These are phyloP conservation scores for Hemerocallis citrina DNA, from an alignment of 106 monocot species.

Conservation along the genomic window DNA sequence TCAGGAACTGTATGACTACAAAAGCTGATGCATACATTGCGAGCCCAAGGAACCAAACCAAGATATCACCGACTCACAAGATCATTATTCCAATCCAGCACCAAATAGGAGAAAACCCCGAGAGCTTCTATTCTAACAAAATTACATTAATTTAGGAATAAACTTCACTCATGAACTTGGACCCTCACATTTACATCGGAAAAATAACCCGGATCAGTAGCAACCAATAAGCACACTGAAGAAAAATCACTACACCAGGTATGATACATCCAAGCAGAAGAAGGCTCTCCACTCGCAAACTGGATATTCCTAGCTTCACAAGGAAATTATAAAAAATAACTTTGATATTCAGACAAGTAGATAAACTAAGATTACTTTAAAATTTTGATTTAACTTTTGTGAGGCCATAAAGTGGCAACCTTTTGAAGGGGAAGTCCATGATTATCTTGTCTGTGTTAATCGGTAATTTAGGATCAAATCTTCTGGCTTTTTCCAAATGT, in stretches of 20 bases:
- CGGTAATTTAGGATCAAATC: slow-evolving; percentile 89
- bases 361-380: not conserved
- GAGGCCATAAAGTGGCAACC: not conserved
- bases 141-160: not conserved
- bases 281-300: not conserved
- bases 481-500: slow-evolving; percentile 96
- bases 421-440: not conserved
- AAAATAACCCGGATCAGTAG: not conserved
- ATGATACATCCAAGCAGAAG: slow-evolving; percentile 7
- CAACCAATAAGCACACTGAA: slow-evolving; percentile 1
- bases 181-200: slow-evolving; percentile 3
- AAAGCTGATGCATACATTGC: not conserved
- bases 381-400: not conserved
- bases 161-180: not conserved
- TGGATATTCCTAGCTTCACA: slow-evolving; percentile 3
- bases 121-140: not conserved
- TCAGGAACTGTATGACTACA: not conserved
- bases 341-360: not conserved
- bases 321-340: not conserved
- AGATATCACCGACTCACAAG: not conserved
- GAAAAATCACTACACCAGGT: slow-evolving; percentile 1
- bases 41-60: not conserved
- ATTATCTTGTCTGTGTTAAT: slow-evolving; percentile 42
- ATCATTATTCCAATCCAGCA: too few species aligned
- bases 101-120: not conserved